Base-by-base conservation (phyloP, 164 flowering plant species). In the Stephania yunnanensis region DNA sequence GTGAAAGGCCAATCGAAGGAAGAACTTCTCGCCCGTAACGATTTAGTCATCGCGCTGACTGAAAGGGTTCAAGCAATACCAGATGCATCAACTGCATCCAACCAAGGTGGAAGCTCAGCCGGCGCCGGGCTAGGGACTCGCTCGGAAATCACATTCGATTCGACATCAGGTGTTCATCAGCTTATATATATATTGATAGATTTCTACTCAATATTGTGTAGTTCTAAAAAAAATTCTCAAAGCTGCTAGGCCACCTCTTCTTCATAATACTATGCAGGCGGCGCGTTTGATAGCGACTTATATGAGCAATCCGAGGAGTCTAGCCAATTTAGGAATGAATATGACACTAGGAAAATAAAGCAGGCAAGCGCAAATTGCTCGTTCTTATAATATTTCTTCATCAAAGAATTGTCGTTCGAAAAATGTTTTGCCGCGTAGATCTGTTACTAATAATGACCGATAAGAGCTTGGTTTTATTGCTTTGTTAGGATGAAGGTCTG, bases 21-120 rank as follows among this genome's bases (percentile, higher is more conserved):
- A 80, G 98, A 95, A 73, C 64, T 87, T 73, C 86, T 85, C 22
- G 87, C 87, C 30, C 91, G 98, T 45, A 86, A 83, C 80, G 99
- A 95, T 82, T 79, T 95, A 78, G 98, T 86, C 53, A 86, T 86
- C 78, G 92, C 92, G 69, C 76, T 95, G 68, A 87, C 97, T 0
- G 93, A 90, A 50, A 90, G 99, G 77, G 91, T 95, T 79, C 86
- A 89, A 77, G 89, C 89, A 13, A 93, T 94, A 78, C 93, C 97
- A 19, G 98, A 93, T 86, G 97, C 97, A 29, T 83, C 87, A 71
- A 80, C 89, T 4, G 89, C 86, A 52, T 83, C 87, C 25, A 90
- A 88, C 72, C 81, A 87, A 77, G 80, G 80, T 72, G 87, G 92
- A 65, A 95, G 89, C 29, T 89, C 92, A 91, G 75, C 25, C 25